These are phyloP conservation scores for Camellia granthamiana DNA, from an alignment of 148 eudicot genomes.

Conservation along the genomic window DNA sequence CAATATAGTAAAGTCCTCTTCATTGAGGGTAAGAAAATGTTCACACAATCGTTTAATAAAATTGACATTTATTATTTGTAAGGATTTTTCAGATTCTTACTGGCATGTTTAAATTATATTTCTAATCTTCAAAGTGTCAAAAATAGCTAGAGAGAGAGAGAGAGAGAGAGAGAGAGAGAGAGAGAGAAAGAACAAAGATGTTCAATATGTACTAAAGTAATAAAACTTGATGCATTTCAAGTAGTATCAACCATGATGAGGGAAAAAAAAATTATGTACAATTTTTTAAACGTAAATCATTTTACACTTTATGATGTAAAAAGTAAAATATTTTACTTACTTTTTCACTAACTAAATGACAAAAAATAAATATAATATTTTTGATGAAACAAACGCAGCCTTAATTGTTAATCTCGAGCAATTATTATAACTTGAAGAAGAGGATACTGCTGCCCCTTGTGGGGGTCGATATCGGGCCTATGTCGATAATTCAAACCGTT, in stretches of 20 bases:
- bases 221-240: not conserved
- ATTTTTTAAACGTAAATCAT: not conserved
- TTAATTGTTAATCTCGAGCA: not conserved
- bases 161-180: not conserved
- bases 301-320: not conserved
- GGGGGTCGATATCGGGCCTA: not conserved
- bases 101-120: not conserved
- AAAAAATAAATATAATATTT: not conserved
- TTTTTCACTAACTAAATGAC: not conserved
- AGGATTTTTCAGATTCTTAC: too few relatives aligned
- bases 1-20: too few relatives aligned
- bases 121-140: not conserved
- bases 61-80: too few relatives aligned
- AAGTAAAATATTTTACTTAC: not conserved
- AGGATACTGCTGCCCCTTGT: not conserved
- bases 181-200: not conserved
- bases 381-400: not conserved
- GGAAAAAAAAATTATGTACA: not conserved
- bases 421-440: not conserved
- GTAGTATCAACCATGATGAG: not conserved
- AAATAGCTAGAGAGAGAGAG: not conserved
- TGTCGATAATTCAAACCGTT: not conserved
- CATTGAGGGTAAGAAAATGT: too few relatives aligned
- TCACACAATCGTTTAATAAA: too few relatives aligned
- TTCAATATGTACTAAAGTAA: not conserved